Conservation (phyloP, 306 rosid species). For the Vachellia pachyceras region DNA sequence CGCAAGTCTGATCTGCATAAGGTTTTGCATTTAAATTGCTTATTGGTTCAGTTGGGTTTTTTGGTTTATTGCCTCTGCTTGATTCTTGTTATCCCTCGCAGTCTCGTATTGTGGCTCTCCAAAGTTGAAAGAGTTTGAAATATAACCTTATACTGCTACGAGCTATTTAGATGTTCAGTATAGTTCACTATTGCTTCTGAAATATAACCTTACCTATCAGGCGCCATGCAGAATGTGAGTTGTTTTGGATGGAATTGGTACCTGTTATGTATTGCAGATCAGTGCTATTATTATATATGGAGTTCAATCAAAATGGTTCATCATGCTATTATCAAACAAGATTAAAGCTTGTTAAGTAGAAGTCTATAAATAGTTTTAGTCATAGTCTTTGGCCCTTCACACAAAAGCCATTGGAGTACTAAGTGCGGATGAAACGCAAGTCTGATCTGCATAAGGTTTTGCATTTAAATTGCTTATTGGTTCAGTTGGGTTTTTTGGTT, state of each 20-base stretch:
- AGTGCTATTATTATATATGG: background rate
- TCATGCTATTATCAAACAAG: background rate
- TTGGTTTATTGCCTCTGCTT: background rate
- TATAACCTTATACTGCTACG: background rate
- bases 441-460: background rate
- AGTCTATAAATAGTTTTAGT: background rate
- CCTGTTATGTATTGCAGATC: slow-evolving; percentile 4
- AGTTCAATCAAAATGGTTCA: slow-evolving; percentile 19
- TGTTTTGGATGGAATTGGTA: slow-evolving; percentile 14
- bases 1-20: background rate
- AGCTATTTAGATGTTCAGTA: background rate
- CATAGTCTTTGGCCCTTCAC: background rate
- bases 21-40: background rate
- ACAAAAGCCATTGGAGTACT: background rate
- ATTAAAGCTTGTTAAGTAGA: background rate
- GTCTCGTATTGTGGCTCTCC: background rate
- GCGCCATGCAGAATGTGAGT: slow-evolving; percentile 44
- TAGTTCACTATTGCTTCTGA: too few relatives aligned
- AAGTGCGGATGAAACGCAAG: background rate
- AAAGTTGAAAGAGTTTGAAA: background rate
- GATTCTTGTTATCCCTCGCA: background rate
- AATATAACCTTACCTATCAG: slow-evolving; percentile 49
- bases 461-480: background rate
- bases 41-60: background rate
- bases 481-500: background rate